Evolutionary conservation across 2,329 filamentous ascomycete species (phyloP).

Genomic region (Colletotrichum sp.): DNA sequence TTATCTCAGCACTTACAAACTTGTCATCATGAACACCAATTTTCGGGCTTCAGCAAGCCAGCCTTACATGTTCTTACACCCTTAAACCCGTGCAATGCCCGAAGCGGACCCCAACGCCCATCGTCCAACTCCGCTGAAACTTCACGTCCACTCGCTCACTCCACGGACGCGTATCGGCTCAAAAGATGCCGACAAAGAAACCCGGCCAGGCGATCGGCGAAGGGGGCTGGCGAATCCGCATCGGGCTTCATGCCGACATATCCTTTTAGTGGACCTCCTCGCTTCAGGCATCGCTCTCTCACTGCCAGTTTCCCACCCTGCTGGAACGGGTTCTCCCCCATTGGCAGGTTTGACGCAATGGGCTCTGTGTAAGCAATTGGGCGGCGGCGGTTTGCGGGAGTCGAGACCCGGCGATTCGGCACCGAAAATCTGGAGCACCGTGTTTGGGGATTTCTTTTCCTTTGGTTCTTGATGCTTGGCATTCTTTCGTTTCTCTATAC

Average conservation of each 20-base stretch:
- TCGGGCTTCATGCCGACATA: slow-evolving; percentile 4
- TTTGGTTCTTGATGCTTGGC: background rate
- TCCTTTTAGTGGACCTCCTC: background rate
- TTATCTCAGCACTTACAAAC: background rate
- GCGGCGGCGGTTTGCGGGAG: background rate
- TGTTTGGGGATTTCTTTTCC: background rate
- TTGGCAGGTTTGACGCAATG: slow-evolving; percentile 3
- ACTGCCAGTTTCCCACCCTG: background rate
- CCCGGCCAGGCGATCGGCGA: background rate
- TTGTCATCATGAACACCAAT: background rate
- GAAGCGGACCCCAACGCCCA: background rate
- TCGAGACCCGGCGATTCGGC: slow-evolving; percentile 2
- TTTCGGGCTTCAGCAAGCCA: background rate
- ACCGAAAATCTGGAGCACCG: background rate
- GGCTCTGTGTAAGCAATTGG: background rate
- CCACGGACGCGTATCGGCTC: slow-evolving; percentile 11
- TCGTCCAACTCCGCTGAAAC: background rate
- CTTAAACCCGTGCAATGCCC: background rate
- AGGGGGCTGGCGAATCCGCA: background rate
- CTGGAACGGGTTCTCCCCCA: background rate
- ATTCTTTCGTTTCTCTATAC: background rate
- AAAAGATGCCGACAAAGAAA: slow-evolving; percentile 19
- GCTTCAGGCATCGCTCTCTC: background rate
- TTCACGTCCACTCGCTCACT: background rate
- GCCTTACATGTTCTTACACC: fast-evolving